Base-by-base conservation (phyloP, 192 early-diverging fungal species). In the Coemansia sp. region DNA sequence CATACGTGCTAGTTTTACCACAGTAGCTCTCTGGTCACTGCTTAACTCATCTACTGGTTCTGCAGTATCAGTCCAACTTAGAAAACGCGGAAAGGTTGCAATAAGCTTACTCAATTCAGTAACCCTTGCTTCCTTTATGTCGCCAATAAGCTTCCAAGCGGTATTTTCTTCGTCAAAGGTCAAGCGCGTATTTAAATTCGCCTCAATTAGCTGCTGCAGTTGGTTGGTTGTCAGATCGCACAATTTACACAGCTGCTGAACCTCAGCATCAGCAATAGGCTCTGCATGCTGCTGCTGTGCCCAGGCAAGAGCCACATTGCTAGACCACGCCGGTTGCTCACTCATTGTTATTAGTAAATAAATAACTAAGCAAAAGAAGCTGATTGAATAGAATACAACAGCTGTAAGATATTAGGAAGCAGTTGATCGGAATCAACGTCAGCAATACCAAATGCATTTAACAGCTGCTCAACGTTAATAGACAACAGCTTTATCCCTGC, bases 391-490 rank as follows among this genome's bases (percentile, higher is more conserved):
- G 40, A 2, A 2, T 5, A 8, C 40, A 42, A 8, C 19, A 66
- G 51, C 64, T 54, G 57, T 0, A 53, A 15, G 12, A 59, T 14
- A 5, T 45, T 53, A 0, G 56, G 45, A 37, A 66, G 12, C 39
- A 72, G 15, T 39, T 26, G 26, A 10, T 20, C 15, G n/a, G 51
- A 33, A 36, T 56, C 57, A 3, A 53, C 60, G 16, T 48, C 47
- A 15, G 28, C 46, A 0, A 74, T 30, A 7, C 64, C 71, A 36
- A 59, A 40, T 1, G 9, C 26, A 16, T 36, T 35, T 45, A 74
- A 53, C 2, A 67, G 53, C 53, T 74, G 71, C 26, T 51, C 64
- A 5, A 74, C 18, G 14, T 63, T 37, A n/a, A 37, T 42, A 0
- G 54, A 43, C 40, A 74, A 46, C 50, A 63, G 16, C 36, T 55